These are phyloP conservation scores for Alternaria brassicae DNA, from an alignment of 2,329 filamentous ascomycete species.

Conservation along the genomic window DNA sequence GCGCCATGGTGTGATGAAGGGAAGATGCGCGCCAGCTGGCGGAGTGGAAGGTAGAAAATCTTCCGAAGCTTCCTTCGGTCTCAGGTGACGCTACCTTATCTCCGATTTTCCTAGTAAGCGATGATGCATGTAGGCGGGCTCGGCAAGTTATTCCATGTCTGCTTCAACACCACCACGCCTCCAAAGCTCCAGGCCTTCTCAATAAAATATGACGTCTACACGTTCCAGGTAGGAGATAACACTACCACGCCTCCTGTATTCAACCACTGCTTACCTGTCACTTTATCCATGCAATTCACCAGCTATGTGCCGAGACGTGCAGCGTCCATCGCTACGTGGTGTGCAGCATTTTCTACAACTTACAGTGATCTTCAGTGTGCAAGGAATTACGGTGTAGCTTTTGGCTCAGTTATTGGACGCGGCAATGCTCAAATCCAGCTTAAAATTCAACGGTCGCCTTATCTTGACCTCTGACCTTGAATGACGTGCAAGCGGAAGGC, in stretches of 20 bases:
- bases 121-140: not conserved
- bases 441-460: not conserved
- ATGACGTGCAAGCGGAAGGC: not conserved
- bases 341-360: constrained; percentile 1
- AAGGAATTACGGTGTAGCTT: constrained; percentile 1
- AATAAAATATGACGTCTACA: not conserved
- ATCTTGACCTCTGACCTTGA: constrained; percentile 2
- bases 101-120: constrained; percentile 3
- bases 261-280: not conserved
- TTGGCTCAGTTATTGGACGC: not conserved
- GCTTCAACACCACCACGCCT: constrained; percentile 2
- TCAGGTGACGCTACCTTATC: constrained; percentile 7
- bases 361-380: constrained; percentile 11
- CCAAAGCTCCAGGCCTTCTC: constrained; percentile 1
- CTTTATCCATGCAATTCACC: not conserved
- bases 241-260: constrained; percentile 1
- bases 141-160: not conserved
- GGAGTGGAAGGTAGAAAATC: constrained; percentile 9
- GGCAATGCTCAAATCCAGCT: not conserved
- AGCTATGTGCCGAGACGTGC: not conserved
- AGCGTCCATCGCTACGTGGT: not conserved
- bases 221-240: constrained; percentile 6
- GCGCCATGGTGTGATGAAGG: constrained; percentile 32
- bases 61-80: constrained; percentile 2
- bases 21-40: constrained; percentile 19